Evolutionary conservation across 805 yeast species (phyloP), one percentile per base, ranked within the genome.

Genomic region (Sugiyamaella boreocaroliniensis): DNA sequence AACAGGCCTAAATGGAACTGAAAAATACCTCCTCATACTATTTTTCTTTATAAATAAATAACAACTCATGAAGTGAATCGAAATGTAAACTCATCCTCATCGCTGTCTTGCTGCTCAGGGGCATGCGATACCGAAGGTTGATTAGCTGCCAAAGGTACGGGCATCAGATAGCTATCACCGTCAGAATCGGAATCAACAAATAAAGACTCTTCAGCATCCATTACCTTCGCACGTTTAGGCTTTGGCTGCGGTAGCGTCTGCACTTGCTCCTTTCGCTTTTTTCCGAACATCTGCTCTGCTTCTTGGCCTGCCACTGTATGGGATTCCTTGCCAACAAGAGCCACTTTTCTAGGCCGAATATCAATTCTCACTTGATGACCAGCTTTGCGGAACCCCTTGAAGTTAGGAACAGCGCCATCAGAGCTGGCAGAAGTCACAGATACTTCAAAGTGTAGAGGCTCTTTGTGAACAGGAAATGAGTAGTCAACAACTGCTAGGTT

Each of bases 1-100:
- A 80, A 89, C 61, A 77, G 74, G 59, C 77, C 79, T 1, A 67
- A 67, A 34, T 89, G 96, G 96, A 57, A 55, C 47, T 40, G 54
- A 11, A 11, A 46, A 42, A 19, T 12, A 32, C 15, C 15, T 11
- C 37, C 20, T 43, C 12, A 5, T 32, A 4, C 8, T 10, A 4
- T 32, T 32, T 4, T 22, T 16, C 26, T 11, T 11, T 11, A 44
- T 44, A 44, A 40, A 11, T 29, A n/a, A 11, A 46, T 46, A 15
- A 9, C n/a, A 9, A 37, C n/a, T 43, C 46, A 51, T 12, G 51
- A 43, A 32, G 54, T 42, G 37, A 63, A 63, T 19, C 50, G 54
- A 32, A 65, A 65, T 19, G 55, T 57, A 32, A 59, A 60, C 40
- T 59, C 64, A 42, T 59, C 64, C 9, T 61, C 62, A 15, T 56